Percentiles rank a stretch among this genome's conserved stretches.
Evolutionary conservation across 2,329 filamentous ascomycete genomes (phyloP).

Genomic region (Epichloe gansuensis): DNA sequence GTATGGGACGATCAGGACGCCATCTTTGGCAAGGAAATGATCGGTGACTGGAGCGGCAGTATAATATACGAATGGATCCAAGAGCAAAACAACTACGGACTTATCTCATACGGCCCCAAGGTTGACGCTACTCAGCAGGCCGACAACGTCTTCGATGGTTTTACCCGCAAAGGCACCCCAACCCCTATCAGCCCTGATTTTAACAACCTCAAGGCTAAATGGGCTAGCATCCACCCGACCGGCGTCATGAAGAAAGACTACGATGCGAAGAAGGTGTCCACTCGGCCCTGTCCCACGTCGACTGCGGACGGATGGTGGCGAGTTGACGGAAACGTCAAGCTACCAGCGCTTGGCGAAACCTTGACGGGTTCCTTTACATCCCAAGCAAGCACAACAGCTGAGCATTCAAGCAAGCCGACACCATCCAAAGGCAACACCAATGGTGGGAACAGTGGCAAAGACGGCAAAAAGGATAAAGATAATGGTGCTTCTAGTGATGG

Average conservation of each 20-base stretch:
- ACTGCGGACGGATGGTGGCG: constrained; percentile 69
- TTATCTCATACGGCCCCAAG: constrained; percentile 62
- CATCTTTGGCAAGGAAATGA: constrained; percentile 66
- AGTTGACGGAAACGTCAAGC: constrained; percentile 53
- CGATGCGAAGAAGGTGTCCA: constrained; percentile 44
- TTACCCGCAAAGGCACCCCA: constrained; percentile 58
- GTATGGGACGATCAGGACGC: constrained; percentile 61
- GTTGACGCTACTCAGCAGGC: constrained; percentile 39
- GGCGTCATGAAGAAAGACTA: constrained; percentile 58
- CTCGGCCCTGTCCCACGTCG: constrained; percentile 57
- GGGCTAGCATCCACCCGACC: constrained; percentile 59
- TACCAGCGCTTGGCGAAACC: constrained; percentile 56
- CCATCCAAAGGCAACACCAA: not conserved
- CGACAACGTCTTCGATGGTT: constrained; percentile 51
- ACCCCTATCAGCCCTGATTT: constrained; percentile 67
- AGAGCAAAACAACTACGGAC: constrained; percentile 71
- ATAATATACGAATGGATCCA: constrained; percentile 89
- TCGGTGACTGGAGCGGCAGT: constrained; percentile 56
- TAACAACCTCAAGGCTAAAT: constrained; percentile 61
- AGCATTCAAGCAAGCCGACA: constrained; percentile 4
- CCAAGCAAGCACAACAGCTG: constrained; percentile 9
- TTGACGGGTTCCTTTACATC: constrained; percentile 17
- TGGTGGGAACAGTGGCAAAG: not conserved
- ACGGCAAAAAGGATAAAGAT: constrained; percentile 7
- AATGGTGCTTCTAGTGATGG: constrained; percentile 13